Base-by-base conservation (phyloP, 2,329 filamentous ascomycete species). In the Madurella mycetomatis region DNA sequence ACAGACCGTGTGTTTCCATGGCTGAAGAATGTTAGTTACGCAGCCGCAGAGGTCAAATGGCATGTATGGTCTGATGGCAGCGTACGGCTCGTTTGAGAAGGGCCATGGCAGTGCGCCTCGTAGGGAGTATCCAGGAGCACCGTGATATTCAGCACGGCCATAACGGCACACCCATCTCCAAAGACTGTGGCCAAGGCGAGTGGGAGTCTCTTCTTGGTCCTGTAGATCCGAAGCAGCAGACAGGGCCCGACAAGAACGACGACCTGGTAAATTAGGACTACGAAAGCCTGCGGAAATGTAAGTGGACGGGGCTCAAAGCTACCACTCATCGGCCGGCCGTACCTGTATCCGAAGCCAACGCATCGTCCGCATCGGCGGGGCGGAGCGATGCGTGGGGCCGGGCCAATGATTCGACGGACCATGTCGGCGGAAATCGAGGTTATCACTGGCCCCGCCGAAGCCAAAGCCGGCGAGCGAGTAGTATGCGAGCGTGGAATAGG, bases 401-500 rank as follows among this genome's bases (percentile, higher is more conserved):
- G 54, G 47, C 1, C 42, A 44, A 9, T 19, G 43, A 16, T 51
- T 49, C 56, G 49, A 48, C 4, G 48, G 41, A 16, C 41, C 49
- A 46, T 52, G 44, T 11, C 51, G 37, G 34, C 41, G 44, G 45
- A 57, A 49, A 43, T 55, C 50, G 7, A 4, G 25, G 25, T 4
- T 25, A 7, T 7, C 13, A 51, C 25, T 30, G 50, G 61, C 4
- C 32, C 30, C 25, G 17, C 47, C 40, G 39, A 55, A 60, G 53
- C 47, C 52, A 49, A 55, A 60, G 53, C 47, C 52, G 47, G 51
- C 58, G 37, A 61, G 57, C 48, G 60, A 54, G 40, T 16, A 25
- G 30, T 55, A 55, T 9, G 47, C 49, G 37, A 53, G 46, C 39
- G 85, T 54, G 9, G 62, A 60, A 16, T 60, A 64, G 41, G 46